Conservation (phyloP, 2,329 filamentous ascomycete genomes). For the Lasiodiplodia citricola region DNA sequence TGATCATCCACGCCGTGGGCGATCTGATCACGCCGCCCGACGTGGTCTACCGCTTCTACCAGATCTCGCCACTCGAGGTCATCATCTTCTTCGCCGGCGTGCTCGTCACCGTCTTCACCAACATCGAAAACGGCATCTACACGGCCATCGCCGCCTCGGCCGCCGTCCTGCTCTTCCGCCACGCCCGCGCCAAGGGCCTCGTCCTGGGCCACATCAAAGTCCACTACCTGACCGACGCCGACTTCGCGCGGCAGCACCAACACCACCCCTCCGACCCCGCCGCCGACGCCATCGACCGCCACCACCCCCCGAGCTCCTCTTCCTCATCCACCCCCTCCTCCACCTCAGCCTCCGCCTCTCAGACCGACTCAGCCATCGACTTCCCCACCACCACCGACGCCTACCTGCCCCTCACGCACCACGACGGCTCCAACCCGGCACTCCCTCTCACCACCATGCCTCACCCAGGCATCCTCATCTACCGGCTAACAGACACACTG, state of each 20-base stretch:
- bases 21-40: conserved; percentile 89
- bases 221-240: conserved; percentile 24
- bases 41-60: conserved; percentile 90
- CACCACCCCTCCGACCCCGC: conserved; percentile 41
- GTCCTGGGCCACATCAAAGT: conserved; percentile 34
- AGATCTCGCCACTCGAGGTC: conserved; percentile 84
- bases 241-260: neutral
- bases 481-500: conserved; percentile 80
- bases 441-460: conserved; percentile 19
- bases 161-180: conserved; percentile 76
- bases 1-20: conserved; percentile 92
- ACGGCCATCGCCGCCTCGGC: conserved; percentile 77
- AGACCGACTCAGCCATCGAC: neutral
- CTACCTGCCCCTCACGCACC: conserved; percentile 17
- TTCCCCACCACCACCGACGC: neutral
- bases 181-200: conserved; percentile 36
- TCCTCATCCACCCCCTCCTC: conserved; percentile 40
- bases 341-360: conserved; percentile 35
- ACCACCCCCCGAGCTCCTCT: conserved; percentile 28
- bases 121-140: conserved; percentile 90
- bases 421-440: neutral
- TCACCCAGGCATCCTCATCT: conserved; percentile 36
- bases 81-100: conserved; percentile 91
- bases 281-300: conserved; percentile 34
- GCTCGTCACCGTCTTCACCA: conserved; percentile 80